Evolutionary conservation across 1,284 basidiomycete genomes (phyloP), one percentile per base, ranked within the genome.

Genomic region (Mycena sp.): DNA sequence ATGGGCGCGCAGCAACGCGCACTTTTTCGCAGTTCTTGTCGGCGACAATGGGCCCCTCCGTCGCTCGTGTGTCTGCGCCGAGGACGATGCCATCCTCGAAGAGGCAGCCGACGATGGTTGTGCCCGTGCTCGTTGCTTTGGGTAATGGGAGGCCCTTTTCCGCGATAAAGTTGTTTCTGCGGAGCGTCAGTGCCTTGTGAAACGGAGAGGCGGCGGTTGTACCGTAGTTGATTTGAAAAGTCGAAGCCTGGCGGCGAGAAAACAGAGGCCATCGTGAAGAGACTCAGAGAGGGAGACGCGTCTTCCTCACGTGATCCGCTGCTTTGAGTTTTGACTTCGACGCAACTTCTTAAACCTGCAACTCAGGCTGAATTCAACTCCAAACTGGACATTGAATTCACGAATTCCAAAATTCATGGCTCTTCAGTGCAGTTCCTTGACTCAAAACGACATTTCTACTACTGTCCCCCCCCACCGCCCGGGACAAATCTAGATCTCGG

Each of bases 1-100:
- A 45, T 29, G 11, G 7, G 28, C 25, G n/a, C 23, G 19, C 14
- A 23, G 7, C 17, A 49, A 53, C 55, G 58, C 82, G 56, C 60
- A 95, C 95, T 92, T 99, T 99, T 83, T 99, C 97, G 78, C 97
- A 99, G 81, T 99, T 99, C 89, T 99, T 99, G 83, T 99, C 97
- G 1, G 96, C 96, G 16, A 99, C 95, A 70, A 99, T 99, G 23
- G 90, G 88, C 0, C 97, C 97, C 69, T 92, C 94, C 0, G 97
- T 99, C 2, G 96, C 95, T 72, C 97, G 87, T 0, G 98, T 99
- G 79, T 99, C 98, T 35, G 98, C 98, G 45, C 97, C 98, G 12
- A 99, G 87, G 16, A 98, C 89, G 64, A 99, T 90, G 4, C 97
- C 98, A 75, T 95, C 95, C 70, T 90, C 90, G 77, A 94, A 99